Percentiles rank a stretch among this genome's conserved stretches.
Evolutionary conservation across 139 green algal genomes (phyloP).

Genomic region (Diplosphaera chodatii): DNA sequence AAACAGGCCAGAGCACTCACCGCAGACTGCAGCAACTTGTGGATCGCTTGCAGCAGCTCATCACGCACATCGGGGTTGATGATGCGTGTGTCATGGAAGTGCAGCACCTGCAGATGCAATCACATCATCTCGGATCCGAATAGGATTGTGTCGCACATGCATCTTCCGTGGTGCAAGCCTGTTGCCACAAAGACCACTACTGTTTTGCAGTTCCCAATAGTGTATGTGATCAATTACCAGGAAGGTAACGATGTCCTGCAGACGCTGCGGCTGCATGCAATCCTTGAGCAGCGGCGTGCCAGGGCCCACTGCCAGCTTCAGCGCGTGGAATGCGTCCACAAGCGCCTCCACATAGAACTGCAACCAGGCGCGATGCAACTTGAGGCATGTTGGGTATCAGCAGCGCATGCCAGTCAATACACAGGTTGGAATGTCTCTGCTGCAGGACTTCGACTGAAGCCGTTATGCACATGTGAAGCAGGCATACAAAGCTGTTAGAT

Average conservation of each 20-base stretch:
- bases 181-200: too few species aligned
- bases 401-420: too few species aligned
- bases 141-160: too few species aligned
- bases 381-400: too few species aligned
- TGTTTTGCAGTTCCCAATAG: too few species aligned
- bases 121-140: too few species aligned
- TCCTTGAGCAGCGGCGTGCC: neutral
- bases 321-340: conserved; percentile 66
- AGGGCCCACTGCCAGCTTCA: conserved; percentile 3
- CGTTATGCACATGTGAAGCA: too few species aligned
- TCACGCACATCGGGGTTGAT: conserved; percentile 56
- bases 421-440: too few species aligned
- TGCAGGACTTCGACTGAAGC: too few species aligned
- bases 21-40: conserved; percentile 41
- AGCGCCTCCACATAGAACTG: conserved; percentile 51
- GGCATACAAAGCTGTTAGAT: too few species aligned
- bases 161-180: too few species aligned
- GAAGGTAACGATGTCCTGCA: conserved; percentile 1
- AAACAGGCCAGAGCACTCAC: neutral
- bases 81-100: conserved; percentile 49
- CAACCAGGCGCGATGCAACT: neutral
- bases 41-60: conserved; percentile 50
- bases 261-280: neutral
- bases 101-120: conserved; percentile 22
- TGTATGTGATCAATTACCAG: neutral